A percentile compares a stretch with the other conserved stretches of the same genome.
Evolutionary conservation across 78 protist species (phyloP).

Genomic region (Corallochytrium limacisporum): DNA sequence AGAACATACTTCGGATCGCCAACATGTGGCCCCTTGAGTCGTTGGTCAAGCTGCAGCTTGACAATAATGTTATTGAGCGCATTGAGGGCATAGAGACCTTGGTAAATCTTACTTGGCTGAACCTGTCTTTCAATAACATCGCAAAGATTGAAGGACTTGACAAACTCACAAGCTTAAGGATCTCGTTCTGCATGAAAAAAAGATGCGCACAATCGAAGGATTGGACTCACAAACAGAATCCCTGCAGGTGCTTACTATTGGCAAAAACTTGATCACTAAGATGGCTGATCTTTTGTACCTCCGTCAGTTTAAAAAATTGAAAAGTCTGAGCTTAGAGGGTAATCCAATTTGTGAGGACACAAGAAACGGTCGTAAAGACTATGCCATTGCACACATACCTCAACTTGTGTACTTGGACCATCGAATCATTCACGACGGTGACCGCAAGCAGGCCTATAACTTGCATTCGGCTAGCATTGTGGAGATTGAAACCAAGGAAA

Average conservation of each 20-base stretch:
- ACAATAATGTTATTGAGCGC: slow-evolving; percentile 23
- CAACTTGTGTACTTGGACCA: not conserved
- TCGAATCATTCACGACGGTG: too few species aligned
- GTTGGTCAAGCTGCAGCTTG: slow-evolving; percentile 23
- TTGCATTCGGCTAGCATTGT: too few species aligned
- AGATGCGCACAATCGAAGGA: not conserved
- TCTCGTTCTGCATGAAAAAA: slow-evolving; percentile 9
- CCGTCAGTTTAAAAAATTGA: not conserved
- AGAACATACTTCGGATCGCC: slow-evolving; percentile 1
- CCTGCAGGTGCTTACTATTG: slow-evolving; percentile 18
- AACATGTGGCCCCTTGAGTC: not conserved
- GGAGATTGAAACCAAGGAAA: too few species aligned
- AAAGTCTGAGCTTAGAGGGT: not conserved
- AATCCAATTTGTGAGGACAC: not conserved
- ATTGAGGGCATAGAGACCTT: slow-evolving; percentile 22
- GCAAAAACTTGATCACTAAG: not conserved
- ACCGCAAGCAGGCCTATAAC: too few species aligned
- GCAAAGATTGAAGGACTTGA: slow-evolving; percentile 19
- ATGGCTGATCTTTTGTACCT: not conserved
- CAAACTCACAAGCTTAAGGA: slow-evolving; percentile 21
- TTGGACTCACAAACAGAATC: not conserved
- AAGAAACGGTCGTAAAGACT: not conserved
- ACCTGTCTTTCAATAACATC: slow-evolving; percentile 34
- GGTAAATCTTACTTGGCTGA: slow-evolving; percentile 15
- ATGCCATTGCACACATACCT: not conserved